A percentile compares a stretch with the other conserved stretches of the same genome.
These are phyloP conservation scores for Polymyxa betae DNA, from an alignment of 208 protist genomes.

Conservation along the genomic window DNA sequence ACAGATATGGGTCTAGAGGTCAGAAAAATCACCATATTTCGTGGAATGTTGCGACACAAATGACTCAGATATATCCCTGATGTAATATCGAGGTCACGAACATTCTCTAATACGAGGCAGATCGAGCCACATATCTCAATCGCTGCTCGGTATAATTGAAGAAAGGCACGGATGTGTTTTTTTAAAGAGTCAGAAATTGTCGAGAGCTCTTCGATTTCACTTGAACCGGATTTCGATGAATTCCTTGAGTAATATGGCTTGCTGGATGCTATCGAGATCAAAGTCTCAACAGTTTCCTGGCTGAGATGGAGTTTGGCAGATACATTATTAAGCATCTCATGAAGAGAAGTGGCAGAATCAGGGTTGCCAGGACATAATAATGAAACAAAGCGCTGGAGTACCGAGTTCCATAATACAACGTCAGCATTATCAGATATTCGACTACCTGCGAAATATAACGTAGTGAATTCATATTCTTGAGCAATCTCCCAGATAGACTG, in stretches of 20 bases:
- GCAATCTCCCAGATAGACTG: constrained; percentile 37
- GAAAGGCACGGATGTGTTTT: neutral
- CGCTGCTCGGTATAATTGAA: neutral
- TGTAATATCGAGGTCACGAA: neutral
- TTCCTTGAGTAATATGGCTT: neutral
- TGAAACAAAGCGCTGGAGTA: neutral
- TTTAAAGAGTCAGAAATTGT: neutral
- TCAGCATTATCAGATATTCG: neutral
- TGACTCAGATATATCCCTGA: neutral
- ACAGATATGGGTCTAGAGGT: neutral
- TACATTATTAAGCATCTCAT: neutral
- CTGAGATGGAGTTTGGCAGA: neutral
- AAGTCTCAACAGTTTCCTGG: neutral
- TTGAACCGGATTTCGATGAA: neutral
- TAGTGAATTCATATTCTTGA: neutral
- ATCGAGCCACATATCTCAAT: constrained; percentile 28
- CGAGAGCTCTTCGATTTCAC: neutral
- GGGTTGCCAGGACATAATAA: neutral
- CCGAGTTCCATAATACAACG: neutral
- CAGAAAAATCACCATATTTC: constrained; percentile 19
- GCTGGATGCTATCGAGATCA: neutral
- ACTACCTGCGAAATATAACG: neutral
- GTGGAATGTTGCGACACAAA: neutral
- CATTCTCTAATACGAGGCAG: neutral
- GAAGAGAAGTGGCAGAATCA: neutral